Evolutionary conservation across 176 grass and related monocot genomes (phyloP).

Genomic region (Carex littledalei): DNA sequence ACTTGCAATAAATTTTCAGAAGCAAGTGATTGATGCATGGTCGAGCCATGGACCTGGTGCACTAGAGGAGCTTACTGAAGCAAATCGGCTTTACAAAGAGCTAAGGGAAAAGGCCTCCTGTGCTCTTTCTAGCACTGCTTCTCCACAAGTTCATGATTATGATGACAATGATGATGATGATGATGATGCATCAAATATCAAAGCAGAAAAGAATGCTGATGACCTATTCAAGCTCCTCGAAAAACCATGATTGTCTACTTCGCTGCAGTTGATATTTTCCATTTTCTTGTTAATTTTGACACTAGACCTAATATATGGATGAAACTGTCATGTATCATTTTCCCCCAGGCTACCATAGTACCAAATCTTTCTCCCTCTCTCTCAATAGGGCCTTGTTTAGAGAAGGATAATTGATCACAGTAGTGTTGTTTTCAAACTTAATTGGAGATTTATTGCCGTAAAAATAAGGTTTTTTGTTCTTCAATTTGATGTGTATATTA

Average conservation of each 20-base stretch:
- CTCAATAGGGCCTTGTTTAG: not conserved
- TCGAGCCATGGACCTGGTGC: conserved; percentile 57
- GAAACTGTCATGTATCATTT: not conserved
- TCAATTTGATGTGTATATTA: no score
- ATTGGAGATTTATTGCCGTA: not conserved
- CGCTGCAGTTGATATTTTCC: not conserved
- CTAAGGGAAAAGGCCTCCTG: conserved; percentile 48
- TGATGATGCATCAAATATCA: conserved; percentile 19
- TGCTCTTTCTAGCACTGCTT: conserved; percentile 29
- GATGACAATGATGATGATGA: not conserved
- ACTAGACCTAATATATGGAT: not conserved
- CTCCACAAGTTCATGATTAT: not conserved
- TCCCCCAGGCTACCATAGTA: not conserved
- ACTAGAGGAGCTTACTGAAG: conserved; percentile 64
- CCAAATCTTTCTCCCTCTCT: not conserved
- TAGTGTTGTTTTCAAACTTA: not conserved
- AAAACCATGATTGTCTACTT: conserved; percentile 17
- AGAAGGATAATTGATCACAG: not conserved
- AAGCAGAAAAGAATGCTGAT: conserved; percentile 25
- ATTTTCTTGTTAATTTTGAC: not conserved
- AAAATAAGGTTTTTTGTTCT: not conserved
- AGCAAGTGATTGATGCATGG: conserved; percentile 70
- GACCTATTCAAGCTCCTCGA: conserved; percentile 26
- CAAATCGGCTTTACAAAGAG: conserved; percentile 55
- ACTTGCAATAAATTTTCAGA: conserved; percentile 76